phyloP scores from a whole-genome alignment of 176 grass and related monocot genomes.

The Metroxylon sagu region DNA sequence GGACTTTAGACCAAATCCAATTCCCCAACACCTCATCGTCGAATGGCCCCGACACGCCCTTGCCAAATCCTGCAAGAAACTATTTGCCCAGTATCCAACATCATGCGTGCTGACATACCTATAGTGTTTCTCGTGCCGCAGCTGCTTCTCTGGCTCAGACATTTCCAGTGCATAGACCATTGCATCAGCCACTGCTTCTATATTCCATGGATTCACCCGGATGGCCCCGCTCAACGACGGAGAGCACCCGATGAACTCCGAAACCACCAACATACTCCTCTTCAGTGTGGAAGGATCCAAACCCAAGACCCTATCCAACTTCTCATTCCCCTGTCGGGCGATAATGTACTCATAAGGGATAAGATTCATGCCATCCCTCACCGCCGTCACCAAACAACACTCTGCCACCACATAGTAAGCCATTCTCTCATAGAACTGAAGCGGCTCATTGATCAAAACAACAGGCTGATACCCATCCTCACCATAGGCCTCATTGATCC shows the following conservation, averaged over 20 bases:
- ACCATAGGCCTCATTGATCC: constrained; percentile 66
- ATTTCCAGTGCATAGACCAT: constrained; percentile 64
- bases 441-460: constrained; percentile 60
- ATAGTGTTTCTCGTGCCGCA: constrained; percentile 84
- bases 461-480: constrained; percentile 55
- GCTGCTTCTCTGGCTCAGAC: constrained; percentile 60
- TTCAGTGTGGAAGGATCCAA: constrained; percentile 35
- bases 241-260: constrained; percentile 88
- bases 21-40: constrained; percentile 58
- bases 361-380: constrained; percentile 92
- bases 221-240: constrained; percentile 77
- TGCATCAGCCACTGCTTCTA: constrained; percentile 75
- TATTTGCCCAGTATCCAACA: constrained; percentile 70
- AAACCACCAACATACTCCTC: constrained; percentile 88
- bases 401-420: constrained; percentile 78
- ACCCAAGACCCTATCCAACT: constrained; percentile 41
- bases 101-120: constrained; percentile 74
- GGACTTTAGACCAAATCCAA: constrained; percentile 70
- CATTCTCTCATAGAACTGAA: constrained; percentile 77
- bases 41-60: constrained; percentile 61
- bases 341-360: constrained; percentile 90
- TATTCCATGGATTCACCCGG: constrained; percentile 92
- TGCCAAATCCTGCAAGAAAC: constrained; percentile 69
- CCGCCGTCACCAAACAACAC: constrained; percentile 82
- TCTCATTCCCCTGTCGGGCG: constrained; percentile 58